Evolutionary conservation across 2,329 filamentous ascomycete species (phyloP).

Genomic region (Diaporthe nobilis): DNA sequence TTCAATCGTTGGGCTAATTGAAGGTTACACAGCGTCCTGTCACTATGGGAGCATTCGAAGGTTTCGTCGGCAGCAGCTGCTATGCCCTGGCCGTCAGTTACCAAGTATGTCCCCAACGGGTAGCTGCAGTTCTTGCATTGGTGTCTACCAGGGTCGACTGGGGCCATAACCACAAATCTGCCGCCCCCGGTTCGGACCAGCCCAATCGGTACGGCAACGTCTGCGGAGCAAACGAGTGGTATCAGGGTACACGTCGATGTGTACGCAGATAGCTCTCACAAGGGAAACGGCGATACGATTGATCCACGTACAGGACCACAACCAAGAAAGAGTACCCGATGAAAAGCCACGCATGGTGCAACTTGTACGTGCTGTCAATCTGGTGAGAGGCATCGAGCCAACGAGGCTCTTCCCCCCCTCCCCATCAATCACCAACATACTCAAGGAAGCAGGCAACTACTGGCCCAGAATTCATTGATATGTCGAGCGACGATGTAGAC

Average conservation of each 20-base stretch:
- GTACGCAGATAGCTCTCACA: conserved; percentile 16
- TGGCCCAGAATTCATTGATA: background rate
- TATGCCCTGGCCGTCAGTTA: conserved; percentile 11
- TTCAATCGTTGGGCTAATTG: conserved; percentile 24
- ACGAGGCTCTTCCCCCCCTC: background rate
- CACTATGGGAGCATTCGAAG: conserved; percentile 33
- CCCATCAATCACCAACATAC: background rate
- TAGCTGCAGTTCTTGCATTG: conserved; percentile 37
- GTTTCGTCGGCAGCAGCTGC: conserved; percentile 24
- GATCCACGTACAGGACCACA: conserved; percentile 8
- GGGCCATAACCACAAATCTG: conserved; percentile 24
- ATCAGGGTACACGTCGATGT: conserved; percentile 14
- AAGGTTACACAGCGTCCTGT: conserved; percentile 37
- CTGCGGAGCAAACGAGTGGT: conserved; percentile 5
- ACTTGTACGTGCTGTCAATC: conserved; percentile 19
- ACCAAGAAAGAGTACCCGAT: conserved; percentile 17
- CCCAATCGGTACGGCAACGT: conserved; percentile 25
- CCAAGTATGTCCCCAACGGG: conserved; percentile 33
- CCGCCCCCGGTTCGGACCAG: conserved; percentile 2
- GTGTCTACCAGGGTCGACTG: conserved; percentile 28
- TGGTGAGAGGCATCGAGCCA: conserved; percentile 16
- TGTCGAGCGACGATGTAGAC: background rate
- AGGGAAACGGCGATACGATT: conserved; percentile 1
- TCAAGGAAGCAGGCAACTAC: background rate
- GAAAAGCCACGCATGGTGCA: conserved; percentile 25